phyloP scores from a whole-genome alignment of 2,329 filamentous ascomycete genomes.

The Ophiostoma sp. region DNA sequence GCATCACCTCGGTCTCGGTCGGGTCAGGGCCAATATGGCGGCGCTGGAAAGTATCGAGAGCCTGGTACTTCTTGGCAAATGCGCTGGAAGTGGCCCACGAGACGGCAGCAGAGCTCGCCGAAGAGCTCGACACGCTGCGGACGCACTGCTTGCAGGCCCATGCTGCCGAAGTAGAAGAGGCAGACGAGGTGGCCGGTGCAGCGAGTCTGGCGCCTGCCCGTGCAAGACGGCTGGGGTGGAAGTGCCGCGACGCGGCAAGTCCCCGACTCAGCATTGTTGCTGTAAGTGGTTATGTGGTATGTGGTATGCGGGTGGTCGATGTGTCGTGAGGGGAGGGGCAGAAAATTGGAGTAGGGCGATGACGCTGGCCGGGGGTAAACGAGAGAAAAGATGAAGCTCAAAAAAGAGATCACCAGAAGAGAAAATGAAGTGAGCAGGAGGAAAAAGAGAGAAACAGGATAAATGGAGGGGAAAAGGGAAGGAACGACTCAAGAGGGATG shows the following conservation, averaged over 20 bases:
- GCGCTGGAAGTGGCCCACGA: slow-evolving; percentile 28
- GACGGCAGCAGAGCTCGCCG: slow-evolving; percentile 21
- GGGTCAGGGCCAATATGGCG: slow-evolving; percentile 85
- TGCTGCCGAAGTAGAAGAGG: neutral
- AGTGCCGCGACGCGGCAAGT: slow-evolving; percentile 26
- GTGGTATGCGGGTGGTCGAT: neutral
- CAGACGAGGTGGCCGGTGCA: neutral
- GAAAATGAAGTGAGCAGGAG: neutral
- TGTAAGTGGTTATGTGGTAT: neutral
- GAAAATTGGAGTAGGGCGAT: slow-evolving; percentile 14
- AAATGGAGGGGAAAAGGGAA: slow-evolving; percentile 15
- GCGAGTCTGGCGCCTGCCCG: slow-evolving; percentile 15
- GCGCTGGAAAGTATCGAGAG: slow-evolving; percentile 68
- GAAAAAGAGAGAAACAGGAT: neutral
- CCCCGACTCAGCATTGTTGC: slow-evolving; percentile 31
- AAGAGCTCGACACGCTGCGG: slow-evolving; percentile 21
- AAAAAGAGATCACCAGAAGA: slow-evolving; percentile 1
- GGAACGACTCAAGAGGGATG: neutral
- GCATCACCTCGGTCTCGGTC: slow-evolving; percentile 71
- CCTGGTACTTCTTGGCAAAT: slow-evolving; percentile 31
- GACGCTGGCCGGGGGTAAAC: neutral
- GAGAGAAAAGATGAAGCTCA: neutral
- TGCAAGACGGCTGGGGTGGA: slow-evolving; percentile 18
- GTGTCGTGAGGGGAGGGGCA: slow-evolving; percentile 15
- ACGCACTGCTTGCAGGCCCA: slow-evolving; percentile 26